Percentiles rank a stretch among this genome's conserved stretches.
These are phyloP conservation scores for Phytopythium chamaehyphon DNA, from an alignment of 352 stramenopile genomes.

Conservation along the genomic window DNA sequence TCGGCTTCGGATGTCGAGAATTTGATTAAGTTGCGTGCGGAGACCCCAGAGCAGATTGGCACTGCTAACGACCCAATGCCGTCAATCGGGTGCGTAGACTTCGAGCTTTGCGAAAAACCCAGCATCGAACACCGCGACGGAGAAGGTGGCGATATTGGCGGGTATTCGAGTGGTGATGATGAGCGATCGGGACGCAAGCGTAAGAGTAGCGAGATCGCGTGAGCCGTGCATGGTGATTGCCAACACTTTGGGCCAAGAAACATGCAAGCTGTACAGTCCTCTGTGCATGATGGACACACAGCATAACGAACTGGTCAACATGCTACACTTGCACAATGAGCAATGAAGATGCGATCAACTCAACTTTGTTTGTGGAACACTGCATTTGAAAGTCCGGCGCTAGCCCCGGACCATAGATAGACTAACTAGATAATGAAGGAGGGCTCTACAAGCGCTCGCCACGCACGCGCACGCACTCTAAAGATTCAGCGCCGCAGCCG, in stretches of 20 bases:
- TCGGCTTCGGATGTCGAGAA: slow-evolving; percentile 26
- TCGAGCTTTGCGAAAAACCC: slow-evolving; percentile 27
- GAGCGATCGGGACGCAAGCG: slow-evolving; percentile 24
- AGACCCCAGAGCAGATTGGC: slow-evolving; percentile 29
- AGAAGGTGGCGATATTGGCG: slow-evolving; percentile 14
- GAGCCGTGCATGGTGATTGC: no score
- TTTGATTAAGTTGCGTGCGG: slow-evolving; percentile 30
- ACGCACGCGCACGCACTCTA: slow-evolving; percentile 1
- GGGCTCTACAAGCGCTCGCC: neutral
- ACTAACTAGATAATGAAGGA: slow-evolving; percentile 5
- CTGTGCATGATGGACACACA: no score
- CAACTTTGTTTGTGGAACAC: no score
- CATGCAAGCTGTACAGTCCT: no score
- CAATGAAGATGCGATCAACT: slow-evolving; percentile 3
- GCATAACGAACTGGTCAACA: no score
- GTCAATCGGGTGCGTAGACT: slow-evolving; percentile 57
- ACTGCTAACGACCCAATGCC: slow-evolving; percentile 47
- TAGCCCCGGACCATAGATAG: neutral
- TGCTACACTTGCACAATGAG: slow-evolving; percentile 1
- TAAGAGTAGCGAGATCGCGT: slow-evolving; percentile 25
- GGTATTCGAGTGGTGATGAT: slow-evolving; percentile 18
- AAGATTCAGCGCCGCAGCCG: slow-evolving; percentile 9
- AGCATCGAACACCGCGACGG: neutral
- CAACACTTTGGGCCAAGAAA: no score
- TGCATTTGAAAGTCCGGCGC: neutral